Conservation (phyloP, 768 basidiomycete species). For the Thelephora ganbajun region DNA sequence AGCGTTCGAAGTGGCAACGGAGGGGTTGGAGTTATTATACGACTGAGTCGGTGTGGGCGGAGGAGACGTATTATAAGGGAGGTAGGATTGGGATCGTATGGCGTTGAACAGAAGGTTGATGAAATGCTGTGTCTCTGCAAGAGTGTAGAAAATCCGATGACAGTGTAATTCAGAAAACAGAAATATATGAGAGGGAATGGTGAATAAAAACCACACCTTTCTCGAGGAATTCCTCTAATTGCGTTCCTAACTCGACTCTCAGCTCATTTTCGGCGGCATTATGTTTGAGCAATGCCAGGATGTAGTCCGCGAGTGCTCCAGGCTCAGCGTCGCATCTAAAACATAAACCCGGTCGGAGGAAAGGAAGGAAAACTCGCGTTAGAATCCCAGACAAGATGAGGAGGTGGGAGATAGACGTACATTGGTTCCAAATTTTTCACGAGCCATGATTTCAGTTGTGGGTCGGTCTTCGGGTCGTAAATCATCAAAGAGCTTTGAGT, state of each 20-base stretch:
- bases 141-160: conserved; percentile 5
- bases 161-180: not conserved
- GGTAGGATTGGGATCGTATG: conserved; percentile 73
- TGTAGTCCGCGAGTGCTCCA: conserved; percentile 83
- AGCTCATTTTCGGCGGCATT: conserved; percentile 75
- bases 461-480: conserved; percentile 47
- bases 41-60: conserved; percentile 15
- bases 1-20: conserved; percentile 27
- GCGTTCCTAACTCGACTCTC: conserved; percentile 57
- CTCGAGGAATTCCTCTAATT: conserved; percentile 89
- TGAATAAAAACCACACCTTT: conserved; percentile 40
- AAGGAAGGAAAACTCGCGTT: conserved; percentile 1
- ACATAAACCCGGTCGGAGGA: conserved; percentile 1
- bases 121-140: conserved; percentile 54
- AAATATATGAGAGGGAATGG: conserved; percentile 6
- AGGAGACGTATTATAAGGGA: conserved; percentile 51
- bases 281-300: conserved; percentile 85
- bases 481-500: conserved; percentile 29
- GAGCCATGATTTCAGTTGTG: conserved; percentile 78
- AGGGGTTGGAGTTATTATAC: conserved; percentile 17
- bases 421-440: conserved; percentile 83
- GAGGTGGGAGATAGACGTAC: conserved; percentile 26
- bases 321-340: conserved; percentile 93
- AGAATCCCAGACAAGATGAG: not conserved
- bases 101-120: conserved; percentile 78